Evolutionary conservation across 306 rosid species (phyloP), one percentile per base, ranked within the genome.

Genomic region (Cucumis melo): DNA sequence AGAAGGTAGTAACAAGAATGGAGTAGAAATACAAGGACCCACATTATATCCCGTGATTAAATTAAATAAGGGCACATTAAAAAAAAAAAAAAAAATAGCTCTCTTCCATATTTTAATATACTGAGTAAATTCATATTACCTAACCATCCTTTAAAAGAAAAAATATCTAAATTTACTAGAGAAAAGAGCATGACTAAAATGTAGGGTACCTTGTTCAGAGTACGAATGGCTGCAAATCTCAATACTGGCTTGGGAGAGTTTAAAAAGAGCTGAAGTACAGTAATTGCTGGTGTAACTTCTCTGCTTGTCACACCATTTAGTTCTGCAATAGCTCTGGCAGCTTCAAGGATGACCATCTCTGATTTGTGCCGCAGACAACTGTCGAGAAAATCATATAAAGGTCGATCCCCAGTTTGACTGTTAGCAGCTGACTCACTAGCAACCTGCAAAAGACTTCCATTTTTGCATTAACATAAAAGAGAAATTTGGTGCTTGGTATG

Each of bases 151-250:
- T 27, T 32, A 10, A 59, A 10, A 16, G 44, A 17, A 3, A 51
- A 70, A 51, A 6, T 16, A 72, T 8, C 27, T 50, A 73, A 75
- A 76, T 16, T 61, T 29, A 7, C 1, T 20, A 77, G 27, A 17
- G 34, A 46, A 38, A 74, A 39, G 15, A n/a, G 66, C 62, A 68
- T 24, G 50, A 82, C 41, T 74, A 16, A 32, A 57, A 39, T 74
- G 34, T 54, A 56, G 3, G 61, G 74, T 67, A 89, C 98, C 99
- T 94, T 94, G 86, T 94, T 94, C 85, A 94, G 84, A 32, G 97
- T 92, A 85, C 99, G 99, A 80, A 92, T 97, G 79, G 99, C 99
- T 77, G 97, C 97, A 86, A 94, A 94, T 90, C 97, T 89, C 83
- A 94, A 78, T 58, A 94, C 99, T 78, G 99, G 99, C 89, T 94